phyloP scores from a whole-genome alignment of 2,329 filamentous ascomycete species.

The Neonectria coccinea region DNA sequence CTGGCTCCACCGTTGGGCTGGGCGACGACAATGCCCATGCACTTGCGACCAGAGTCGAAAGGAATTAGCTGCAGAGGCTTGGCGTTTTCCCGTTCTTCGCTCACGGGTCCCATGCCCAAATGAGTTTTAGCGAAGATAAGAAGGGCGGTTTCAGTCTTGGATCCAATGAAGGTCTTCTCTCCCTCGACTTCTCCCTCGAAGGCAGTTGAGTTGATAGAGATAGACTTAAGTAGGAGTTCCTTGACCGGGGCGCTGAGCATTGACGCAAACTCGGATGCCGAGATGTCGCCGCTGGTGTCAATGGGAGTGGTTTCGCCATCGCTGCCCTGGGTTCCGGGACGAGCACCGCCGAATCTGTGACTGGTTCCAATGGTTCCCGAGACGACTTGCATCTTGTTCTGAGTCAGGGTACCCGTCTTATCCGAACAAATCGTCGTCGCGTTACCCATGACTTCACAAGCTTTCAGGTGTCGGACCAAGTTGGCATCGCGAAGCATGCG shows the following conservation, averaged over 20 bases:
- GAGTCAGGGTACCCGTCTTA: conserved; percentile 75
- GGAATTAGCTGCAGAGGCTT: conserved; percentile 75
- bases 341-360: conserved; percentile 64
- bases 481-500: conserved; percentile 84
- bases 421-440: conserved; percentile 78
- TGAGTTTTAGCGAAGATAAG: conserved; percentile 76
- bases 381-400: conserved; percentile 77
- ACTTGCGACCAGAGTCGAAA: conserved; percentile 81
- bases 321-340: conserved; percentile 38
- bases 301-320: conserved; percentile 42
- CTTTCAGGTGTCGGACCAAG: conserved; percentile 79
- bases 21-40: conserved; percentile 71
- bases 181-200: conserved; percentile 81
- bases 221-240: conserved; percentile 69
- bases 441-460: conserved; percentile 86
- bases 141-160: conserved; percentile 81
- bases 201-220: conserved; percentile 77
- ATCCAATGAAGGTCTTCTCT: conserved; percentile 75
- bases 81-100: conserved; percentile 71
- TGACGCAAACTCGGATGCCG: conserved; percentile 59
- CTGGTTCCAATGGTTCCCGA: conserved; percentile 68
- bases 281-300: conserved; percentile 53
- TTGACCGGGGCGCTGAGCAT: conserved; percentile 61
- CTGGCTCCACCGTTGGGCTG: conserved; percentile 64
- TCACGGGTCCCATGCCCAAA: conserved; percentile 74